Evolutionary conservation across 495 filamentous ascomycete genomes (phyloP).

Genomic region (Penicillium tannophilum): DNA sequence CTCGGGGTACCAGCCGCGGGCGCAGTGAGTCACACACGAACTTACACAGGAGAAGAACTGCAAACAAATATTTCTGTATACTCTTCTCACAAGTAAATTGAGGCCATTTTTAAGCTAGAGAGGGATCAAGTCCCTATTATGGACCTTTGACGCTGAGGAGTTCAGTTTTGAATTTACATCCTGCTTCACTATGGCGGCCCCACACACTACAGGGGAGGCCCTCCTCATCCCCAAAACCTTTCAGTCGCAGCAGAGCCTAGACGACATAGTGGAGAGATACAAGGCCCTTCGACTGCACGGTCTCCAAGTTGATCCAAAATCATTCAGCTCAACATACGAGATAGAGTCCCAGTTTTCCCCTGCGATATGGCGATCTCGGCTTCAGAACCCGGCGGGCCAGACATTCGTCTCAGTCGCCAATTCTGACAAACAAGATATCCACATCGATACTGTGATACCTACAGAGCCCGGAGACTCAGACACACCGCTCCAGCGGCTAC

Average conservation of each 20-base stretch:
- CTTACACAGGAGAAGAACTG: neutral
- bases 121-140: neutral
- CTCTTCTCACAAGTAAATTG: neutral
- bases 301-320: slow-evolving; percentile 32
- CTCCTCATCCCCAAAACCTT: slow-evolving; percentile 23
- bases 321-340: slow-evolving; percentile 53
- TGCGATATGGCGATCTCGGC: slow-evolving; percentile 43
- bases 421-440: neutral
- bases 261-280: slow-evolving; percentile 20
- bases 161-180: neutral
- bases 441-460: neutral
- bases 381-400: slow-evolving; percentile 46
- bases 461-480: slow-evolving; percentile 10
- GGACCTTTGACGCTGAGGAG: neutral
- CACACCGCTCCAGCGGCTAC: slow-evolving; percentile 12
- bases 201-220: slow-evolving; percentile 6
- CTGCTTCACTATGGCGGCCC: slow-evolving; percentile 11
- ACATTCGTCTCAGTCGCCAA: slow-evolving; percentile 42
- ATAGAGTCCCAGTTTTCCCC: slow-evolving; percentile 43
- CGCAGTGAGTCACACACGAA: neutral
- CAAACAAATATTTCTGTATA: neutral
- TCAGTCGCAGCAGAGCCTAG: slow-evolving; percentile 7
- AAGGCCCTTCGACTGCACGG: slow-evolving; percentile 31
- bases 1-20: neutral
- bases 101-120: neutral